Evolutionary conservation across 495 filamentous ascomycete species (phyloP), one percentile per base, ranked within the genome.

Genomic region (Cetradonia linearis): DNA sequence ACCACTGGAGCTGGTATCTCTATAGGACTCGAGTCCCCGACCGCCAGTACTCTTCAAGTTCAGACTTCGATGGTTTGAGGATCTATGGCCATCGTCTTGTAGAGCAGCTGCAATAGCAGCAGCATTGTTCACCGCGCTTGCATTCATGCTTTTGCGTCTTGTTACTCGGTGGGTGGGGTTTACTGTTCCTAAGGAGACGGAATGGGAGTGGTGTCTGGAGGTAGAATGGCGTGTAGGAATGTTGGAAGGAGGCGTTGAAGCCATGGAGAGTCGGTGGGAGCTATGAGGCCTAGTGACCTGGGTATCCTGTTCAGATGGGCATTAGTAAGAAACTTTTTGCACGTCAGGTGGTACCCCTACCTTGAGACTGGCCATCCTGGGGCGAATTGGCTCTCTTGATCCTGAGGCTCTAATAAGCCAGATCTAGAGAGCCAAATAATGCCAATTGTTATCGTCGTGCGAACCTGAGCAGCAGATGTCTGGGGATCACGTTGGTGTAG

Each of bases 101-200:
- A 88, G 78, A 3, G 89, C 86, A 34, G 86, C 87, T 36, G 87
- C 84, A 59, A 88, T 77, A 23, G 83, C 86, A 18, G 88, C 88
- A 33, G 86, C 83, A 72, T 88, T 93, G 68, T 83, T 80, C 33
- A 81, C 79, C 31, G 84, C 82, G 36, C 81, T 85, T 56, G 87
- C 89, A 64, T 91, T 84, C 73, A 84, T 90, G 73, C 91, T 96
- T 82, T 97, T 98, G 59, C 93, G 81, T 63, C 93, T 88, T 62
- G 88, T 91, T 62, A 98, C 83, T 57, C 93, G 88, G 71, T 95
- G 86, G 70, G 80, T 82, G 66, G 84, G 70, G 73, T 89, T 92
- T 73, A 89, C 79, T 40, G 89, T 83, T 66, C 88, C 85, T 62
- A 88, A 74, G 46, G 89, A 88, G 56, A 89, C 76, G 18, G 87